phyloP scores from a whole-genome alignment of 2,329 filamentous ascomycete species.

The Diplodia seriata region DNA sequence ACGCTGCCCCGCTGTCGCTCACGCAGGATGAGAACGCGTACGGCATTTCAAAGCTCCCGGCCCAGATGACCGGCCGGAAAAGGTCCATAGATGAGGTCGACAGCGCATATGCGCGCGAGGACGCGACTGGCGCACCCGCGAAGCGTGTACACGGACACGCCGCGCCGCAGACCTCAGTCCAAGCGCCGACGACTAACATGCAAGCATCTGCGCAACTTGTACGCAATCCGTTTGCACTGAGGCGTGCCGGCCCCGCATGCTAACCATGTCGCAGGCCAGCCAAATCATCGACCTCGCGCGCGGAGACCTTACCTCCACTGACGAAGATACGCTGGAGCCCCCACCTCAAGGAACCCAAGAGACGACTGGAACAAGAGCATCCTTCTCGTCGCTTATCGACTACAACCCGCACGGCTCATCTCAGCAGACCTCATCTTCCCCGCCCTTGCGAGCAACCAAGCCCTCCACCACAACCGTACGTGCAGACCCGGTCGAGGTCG shows the following conservation, averaged over 20 bases:
- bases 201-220: constrained; percentile 20
- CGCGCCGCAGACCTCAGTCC: neutral
- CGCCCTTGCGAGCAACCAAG: constrained; percentile 24
- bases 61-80: constrained; percentile 41
- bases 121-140: constrained; percentile 29
- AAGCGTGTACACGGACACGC: constrained; percentile 30
- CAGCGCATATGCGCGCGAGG: constrained; percentile 36
- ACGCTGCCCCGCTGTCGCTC: constrained; percentile 40
- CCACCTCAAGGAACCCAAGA: constrained; percentile 40
- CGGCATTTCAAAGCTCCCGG: constrained; percentile 1
- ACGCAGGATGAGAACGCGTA: constrained; percentile 43
- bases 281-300: constrained; percentile 37
- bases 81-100: constrained; percentile 48
- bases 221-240: neutral
- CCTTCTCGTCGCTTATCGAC: constrained; percentile 58
- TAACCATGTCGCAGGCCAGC: constrained; percentile 21
- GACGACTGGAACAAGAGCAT: constrained; percentile 45
- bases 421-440: constrained; percentile 25
- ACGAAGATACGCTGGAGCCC: constrained; percentile 44
- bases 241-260: neutral
- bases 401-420: constrained; percentile 49
- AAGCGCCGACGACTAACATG: neutral
- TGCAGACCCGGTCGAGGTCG: constrained; percentile 8
- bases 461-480: constrained; percentile 16
- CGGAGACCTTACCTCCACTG: constrained; percentile 43